Evolutionary conservation across 192 early-diverging fungal species (phyloP), one percentile per base, ranked within the genome.

Genomic region (Lunasporangiospora selenospora): DNA sequence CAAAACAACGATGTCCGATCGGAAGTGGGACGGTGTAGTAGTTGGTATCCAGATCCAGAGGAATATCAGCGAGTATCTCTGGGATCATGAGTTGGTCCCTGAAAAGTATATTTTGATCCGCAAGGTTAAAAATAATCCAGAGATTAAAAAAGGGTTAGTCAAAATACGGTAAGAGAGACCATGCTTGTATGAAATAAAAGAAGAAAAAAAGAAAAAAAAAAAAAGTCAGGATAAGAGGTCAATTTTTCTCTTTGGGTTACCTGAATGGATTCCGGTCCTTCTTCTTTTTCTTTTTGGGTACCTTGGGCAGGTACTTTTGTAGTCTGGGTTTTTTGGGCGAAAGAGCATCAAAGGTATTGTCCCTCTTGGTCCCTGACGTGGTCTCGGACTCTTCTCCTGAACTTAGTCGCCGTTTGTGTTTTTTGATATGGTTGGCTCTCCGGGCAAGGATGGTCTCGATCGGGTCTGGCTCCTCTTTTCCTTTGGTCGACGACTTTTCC

Each of bases 51-150:
- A 86, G 73, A 54, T 86, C 82, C 29, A 33, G 26, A 6, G 85
- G 85, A 27, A 86, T 71, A 23, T 77, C 77, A 15, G 66, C 47
- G 65, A 86, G 64, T 36, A 67, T 53, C 55, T 86, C 85, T 11
- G 82, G 82, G 49, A 78, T 79, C 85, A 86, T 86, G 19, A 86
- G 56, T 50, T 84, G 82, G 59, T 86, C 71, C 31, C 83, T 4
- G 31, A 18, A 56, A n/a, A 43, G 42, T 1, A 38, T 50, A 12
- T 24, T 13, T 30, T 4, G 6, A 29, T 16, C 19, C 11, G 36
- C 29, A 29, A 29, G 6, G 4, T 5, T 19, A 19, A 27, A 19
- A 19, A 26, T 19, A 4, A 56, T 23, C 57, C 38, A 19, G 26
- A 42, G 36, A 43, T 2, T 6, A 24, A 19, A 16, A 29, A 21